phyloP scores from a whole-genome alignment of 257 asterid genomes.

The Buddleja alternifolia region DNA sequence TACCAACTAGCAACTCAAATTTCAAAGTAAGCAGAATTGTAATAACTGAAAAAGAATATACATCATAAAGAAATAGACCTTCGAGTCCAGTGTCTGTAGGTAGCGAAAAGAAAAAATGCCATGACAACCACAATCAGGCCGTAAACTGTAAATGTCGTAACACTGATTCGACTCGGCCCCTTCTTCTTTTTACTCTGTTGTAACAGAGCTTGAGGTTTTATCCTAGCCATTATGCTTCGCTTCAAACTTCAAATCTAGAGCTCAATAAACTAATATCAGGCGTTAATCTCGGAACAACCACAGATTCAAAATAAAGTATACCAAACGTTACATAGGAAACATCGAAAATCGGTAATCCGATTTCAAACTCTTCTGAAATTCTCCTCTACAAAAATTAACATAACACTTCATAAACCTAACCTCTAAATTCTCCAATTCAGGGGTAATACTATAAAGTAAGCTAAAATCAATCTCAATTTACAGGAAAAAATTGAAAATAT shows the following conservation, averaged over 20 bases:
- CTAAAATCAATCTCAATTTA: slow-evolving; percentile 24
- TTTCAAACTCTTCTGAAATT: slow-evolving; percentile 13
- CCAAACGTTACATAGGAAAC: slow-evolving; percentile 23
- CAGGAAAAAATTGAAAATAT: not conserved
- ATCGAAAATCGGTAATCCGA: slow-evolving; percentile 22
- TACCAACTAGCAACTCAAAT: not conserved
- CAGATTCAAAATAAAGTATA: slow-evolving; percentile 31
- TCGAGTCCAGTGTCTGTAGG: slow-evolving; percentile 54
- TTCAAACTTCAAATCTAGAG: slow-evolving; percentile 36
- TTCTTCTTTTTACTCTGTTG: slow-evolving; percentile 68
- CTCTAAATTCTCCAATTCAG: slow-evolving; percentile 12
- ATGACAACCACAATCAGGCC: slow-evolving; percentile 41
- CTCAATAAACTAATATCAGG: slow-evolving; percentile 34
- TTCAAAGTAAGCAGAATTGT: slow-evolving; percentile 5
- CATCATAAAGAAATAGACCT: slow-evolving; percentile 33
- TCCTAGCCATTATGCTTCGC: slow-evolving; percentile 51
- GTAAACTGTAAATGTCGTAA: slow-evolving; percentile 46
- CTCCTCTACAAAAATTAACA: slow-evolving; percentile 15
- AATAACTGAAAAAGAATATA: not conserved
- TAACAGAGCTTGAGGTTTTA: slow-evolving; percentile 64
- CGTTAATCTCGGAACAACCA: slow-evolving; percentile 27
- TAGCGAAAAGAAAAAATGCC: slow-evolving; percentile 43
- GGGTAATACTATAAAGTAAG: not conserved
- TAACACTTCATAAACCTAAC: not conserved
- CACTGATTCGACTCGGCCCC: slow-evolving; percentile 51